Evolutionary conservation across 306 rosid species (phyloP), one percentile per base, ranked within the genome.

Genomic region (Pterocarpus santalinus): DNA sequence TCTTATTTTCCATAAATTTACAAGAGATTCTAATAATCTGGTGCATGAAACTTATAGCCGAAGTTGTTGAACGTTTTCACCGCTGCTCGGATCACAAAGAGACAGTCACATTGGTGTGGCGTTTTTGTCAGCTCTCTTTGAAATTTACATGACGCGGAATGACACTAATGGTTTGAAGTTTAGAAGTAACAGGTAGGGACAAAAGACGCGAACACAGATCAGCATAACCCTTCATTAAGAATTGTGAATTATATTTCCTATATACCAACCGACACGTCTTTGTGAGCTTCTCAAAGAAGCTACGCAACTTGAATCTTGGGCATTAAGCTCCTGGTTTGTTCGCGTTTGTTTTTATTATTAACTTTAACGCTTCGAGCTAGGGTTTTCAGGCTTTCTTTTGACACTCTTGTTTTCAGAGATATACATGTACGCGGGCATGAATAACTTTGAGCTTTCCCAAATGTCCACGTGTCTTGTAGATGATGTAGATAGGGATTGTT

Each of bases 201-300:
- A 56, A 70, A 75, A 70, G 62, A 74, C 41, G 35, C 3, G 33
- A 65, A 22, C 41, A 75, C 55, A 77, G 56, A 64, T 8, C 69
- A 78, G 22, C 63, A 70, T 72, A 73, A 58, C 44, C 56, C 65
- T 69, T 22, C 28, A 47, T 39, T 68, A 67, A 16, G 73, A 69
- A 53, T 78, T 43, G 30, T 62, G 15, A 62, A 11, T 77, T 74
- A 60, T 39, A 63, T 65, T 43, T 68, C 61, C 8, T 43, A 55
- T 73, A 64, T 51, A 47, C 73, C 55, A 87, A 71, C 87, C 90
- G 88, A 90, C 93, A 85, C 32, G 75, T 70, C 44, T 56, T 32
- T 32, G 56, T 57, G 17, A 76, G 84, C 97, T 87, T 92, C 86
- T 87, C 80, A 78, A 63, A 60, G 82, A 91, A 89, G 97, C 86